Conservation (phyloP, 192 early-diverging fungal genomes). For the Backusella mclennaniae region DNA sequence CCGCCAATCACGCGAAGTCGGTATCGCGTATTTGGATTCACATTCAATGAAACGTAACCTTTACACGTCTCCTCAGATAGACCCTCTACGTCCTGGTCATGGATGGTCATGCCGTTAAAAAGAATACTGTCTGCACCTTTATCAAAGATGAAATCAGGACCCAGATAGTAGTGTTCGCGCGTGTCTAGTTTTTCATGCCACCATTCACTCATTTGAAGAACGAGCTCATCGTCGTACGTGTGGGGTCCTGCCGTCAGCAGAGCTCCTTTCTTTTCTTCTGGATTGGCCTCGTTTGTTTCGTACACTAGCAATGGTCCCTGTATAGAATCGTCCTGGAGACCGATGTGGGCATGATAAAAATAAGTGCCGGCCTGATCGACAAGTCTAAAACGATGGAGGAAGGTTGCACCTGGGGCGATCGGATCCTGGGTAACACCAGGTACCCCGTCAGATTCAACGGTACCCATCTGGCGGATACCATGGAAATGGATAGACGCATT, state of each 20-base stretch:
- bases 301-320: constrained; percentile 18
- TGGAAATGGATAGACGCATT: constrained; percentile 45
- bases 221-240: constrained; percentile 43
- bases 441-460: constrained; percentile 47
- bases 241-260: constrained; percentile 1
- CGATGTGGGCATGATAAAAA: constrained; percentile 40
- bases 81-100: not conserved
- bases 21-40: constrained; percentile 55
- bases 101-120: constrained; percentile 44
- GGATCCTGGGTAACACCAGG: constrained; percentile 63
- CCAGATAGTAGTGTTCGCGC: constrained; percentile 13
- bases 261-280: not conserved
- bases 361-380: constrained; percentile 43
- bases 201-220: constrained; percentile 35
- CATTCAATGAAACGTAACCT: constrained; percentile 13
- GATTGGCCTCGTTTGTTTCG: constrained; percentile 8
- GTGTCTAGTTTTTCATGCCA: constrained; percentile 24
- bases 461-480: constrained; percentile 41
- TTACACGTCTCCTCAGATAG: not conserved
- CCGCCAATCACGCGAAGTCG: constrained; percentile 69
- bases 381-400: constrained; percentile 43
- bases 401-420: constrained; percentile 42
- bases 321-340: constrained; percentile 16
- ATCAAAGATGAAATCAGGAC: not conserved
- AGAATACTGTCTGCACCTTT: constrained; percentile 42